Evolutionary conservation across 2,329 filamentous ascomycete species (phyloP).

Genomic region (Aspergillus phoenicis): DNA sequence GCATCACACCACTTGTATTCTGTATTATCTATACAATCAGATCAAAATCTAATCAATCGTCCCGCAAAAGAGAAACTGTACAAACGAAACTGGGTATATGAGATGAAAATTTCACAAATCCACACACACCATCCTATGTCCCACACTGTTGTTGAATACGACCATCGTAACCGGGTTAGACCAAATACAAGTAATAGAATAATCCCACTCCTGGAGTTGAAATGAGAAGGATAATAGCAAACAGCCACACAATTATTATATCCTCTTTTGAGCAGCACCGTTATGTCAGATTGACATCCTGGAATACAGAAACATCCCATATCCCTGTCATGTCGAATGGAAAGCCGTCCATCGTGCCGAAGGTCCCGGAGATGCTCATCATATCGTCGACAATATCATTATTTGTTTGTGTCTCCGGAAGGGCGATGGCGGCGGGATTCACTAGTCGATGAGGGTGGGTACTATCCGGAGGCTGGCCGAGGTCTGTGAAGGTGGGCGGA

Average conservation of each 20-base stretch:
- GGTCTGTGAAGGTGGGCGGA: neutral
- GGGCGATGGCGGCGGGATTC: constrained; percentile 42
- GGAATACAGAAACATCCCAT: constrained; percentile 48
- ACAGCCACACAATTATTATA: too few relatives aligned
- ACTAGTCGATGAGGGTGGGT: constrained; percentile 27
- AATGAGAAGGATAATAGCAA: neutral
- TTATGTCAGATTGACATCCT: constrained; percentile 39
- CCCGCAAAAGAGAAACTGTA: too few relatives aligned
- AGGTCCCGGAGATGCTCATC: constrained; percentile 50
- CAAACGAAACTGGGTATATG: too few relatives aligned
- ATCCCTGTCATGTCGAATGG: constrained; percentile 52
- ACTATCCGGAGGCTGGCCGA: constrained; percentile 18
- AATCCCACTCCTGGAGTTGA: neutral
- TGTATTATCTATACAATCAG: too few relatives aligned
- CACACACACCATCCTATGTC: neutral
- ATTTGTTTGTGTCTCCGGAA: constrained; percentile 48
- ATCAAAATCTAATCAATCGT: too few relatives aligned
- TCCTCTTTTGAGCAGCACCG: neutral
- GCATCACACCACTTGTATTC: too few relatives aligned
- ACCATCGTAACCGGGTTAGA: neutral
- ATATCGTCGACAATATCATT: constrained; percentile 51
- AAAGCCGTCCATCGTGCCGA: constrained; percentile 50
- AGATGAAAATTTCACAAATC: too few relatives aligned
- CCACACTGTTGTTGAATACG: neutral
- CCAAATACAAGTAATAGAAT: neutral